Base-by-base conservation (phyloP, 805 yeast genomes). In the Kazachstania taianensis region DNA sequence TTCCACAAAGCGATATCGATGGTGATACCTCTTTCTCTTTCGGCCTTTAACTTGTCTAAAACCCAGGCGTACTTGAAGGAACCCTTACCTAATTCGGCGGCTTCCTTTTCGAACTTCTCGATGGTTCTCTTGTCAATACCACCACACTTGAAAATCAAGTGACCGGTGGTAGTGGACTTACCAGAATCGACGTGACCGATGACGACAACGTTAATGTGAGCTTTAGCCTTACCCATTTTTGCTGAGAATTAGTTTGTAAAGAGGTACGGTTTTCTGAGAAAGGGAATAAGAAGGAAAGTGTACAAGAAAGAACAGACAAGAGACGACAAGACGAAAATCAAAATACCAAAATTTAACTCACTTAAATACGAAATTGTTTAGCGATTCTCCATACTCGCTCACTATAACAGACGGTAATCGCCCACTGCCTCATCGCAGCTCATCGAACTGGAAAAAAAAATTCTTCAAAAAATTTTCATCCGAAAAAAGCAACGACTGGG, bases 181-280 rank as follows among this genome's bases (percentile, higher is more conserved):
- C 89, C 89, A 62, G 96, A 87, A 75, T 89, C 97, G 96, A 92
- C 97, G 24, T 20, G 24, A 73, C 97, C 98, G 72, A 89, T 89
- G 68, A 92, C 97, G 72, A 92, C 98, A 75, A 89, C 94, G 95
- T 89, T 89, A 77, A 89, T 83, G 83, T 89, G 97, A 72, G 75
- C 63, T 81, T 89, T 87, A 65, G 78, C 24, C 24, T 20, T 20
- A 20, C 24, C 95, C 94, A 57, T 54, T 41, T 61, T 47, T 27
- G 36, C 20, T 26, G 5, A 19, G 20, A 27, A 27, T 20, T 20
- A 10, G 25, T 33, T 25, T 19, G 23, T 33, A 10, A 20, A 10
- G 24, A 20, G 30, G 27, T 28, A 24, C 28, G 38, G 30, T 20
- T n/a, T 38, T 17, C 23, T 20, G 20, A 14, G 20, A 26, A 29